Conservation (phyloP, 2,329 filamentous ascomycete species). For the Paracoccidioides brasiliensis region DNA sequence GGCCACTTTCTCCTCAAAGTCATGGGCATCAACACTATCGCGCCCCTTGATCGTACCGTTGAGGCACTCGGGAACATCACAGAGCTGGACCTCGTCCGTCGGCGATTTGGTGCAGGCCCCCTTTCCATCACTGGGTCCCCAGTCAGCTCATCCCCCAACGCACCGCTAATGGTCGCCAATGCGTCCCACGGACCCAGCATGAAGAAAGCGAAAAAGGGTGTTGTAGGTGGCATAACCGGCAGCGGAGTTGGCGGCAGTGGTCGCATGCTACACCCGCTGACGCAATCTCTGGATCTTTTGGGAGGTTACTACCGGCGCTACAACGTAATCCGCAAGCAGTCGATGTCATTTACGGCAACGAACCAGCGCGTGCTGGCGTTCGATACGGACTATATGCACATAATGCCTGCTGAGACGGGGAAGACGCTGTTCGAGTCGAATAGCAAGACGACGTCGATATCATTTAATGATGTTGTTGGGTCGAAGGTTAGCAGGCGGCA, state of each 20-base stretch:
- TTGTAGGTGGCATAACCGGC: slow-evolving; percentile 1
- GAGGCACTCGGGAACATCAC: slow-evolving; percentile 48
- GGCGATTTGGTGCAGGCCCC: slow-evolving; percentile 49
- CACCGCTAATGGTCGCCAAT: slow-evolving; percentile 44
- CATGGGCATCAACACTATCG: slow-evolving; percentile 48
- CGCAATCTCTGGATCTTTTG: slow-evolving; percentile 35
- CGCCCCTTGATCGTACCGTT: slow-evolving; percentile 50
- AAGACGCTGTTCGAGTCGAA: slow-evolving; percentile 38
- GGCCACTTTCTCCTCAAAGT: slow-evolving; percentile 51
- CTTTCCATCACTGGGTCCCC: slow-evolving; percentile 45
- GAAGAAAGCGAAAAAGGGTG: slow-evolving; percentile 33
- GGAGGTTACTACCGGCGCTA: slow-evolving; percentile 47
- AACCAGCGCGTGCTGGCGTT: slow-evolving; percentile 49
- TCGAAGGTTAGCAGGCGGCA: slow-evolving; percentile 53
- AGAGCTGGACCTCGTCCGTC: slow-evolving; percentile 49
- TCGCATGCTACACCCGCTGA: slow-evolving; percentile 33
- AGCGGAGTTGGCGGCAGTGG: slow-evolving; percentile 17
- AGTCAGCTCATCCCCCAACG: slow-evolving; percentile 49
- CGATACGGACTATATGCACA: slow-evolving; percentile 53
- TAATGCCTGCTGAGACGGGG: slow-evolving; percentile 45
- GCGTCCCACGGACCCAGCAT: slow-evolving; percentile 16
- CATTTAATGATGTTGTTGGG: slow-evolving; percentile 50
- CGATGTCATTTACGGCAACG: slow-evolving; percentile 50
- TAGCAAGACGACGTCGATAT: slow-evolving; percentile 47
- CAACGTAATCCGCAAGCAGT: slow-evolving; percentile 51